Evolutionary conservation across 2,329 filamentous ascomycete species (phyloP).

Genomic region (Neofusicoccum parvum): DNA sequence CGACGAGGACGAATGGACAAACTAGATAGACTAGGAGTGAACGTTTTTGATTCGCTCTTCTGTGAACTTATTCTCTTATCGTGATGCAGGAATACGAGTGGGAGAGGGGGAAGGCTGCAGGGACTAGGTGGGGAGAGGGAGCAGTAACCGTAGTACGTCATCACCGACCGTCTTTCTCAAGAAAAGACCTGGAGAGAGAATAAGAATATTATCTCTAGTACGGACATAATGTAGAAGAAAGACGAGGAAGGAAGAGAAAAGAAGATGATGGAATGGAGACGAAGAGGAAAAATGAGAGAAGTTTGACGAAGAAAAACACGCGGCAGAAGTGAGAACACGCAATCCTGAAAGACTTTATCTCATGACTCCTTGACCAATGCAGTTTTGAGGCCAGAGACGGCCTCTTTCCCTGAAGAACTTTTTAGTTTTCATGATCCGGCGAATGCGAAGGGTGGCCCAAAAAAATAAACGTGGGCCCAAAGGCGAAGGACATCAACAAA

Average conservation of each 20-base stretch:
- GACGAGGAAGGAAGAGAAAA: background rate
- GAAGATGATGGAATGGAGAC: background rate
- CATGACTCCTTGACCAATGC: constrained; percentile 2
- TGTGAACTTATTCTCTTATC: too few relatives aligned
- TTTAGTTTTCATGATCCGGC: background rate
- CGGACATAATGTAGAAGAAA: background rate
- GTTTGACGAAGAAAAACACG: background rate
- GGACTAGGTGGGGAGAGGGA: background rate
- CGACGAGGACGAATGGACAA: background rate
- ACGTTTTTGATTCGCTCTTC: too few relatives aligned
- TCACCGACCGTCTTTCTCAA: constrained; percentile 7
- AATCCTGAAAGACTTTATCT: background rate
- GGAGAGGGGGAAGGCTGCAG: background rate
- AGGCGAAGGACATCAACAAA: constrained; percentile 2
- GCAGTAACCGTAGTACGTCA: background rate
- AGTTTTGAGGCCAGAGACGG: background rate
- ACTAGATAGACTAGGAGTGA: too few relatives aligned
- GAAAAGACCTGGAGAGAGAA: background rate
- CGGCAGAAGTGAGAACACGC: background rate
- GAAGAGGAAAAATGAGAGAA: background rate
- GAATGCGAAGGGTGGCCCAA: background rate
- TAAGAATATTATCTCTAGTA: constrained; percentile 13
- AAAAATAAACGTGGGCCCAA: background rate
- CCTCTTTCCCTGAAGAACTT: background rate
- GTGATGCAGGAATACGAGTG: background rate